phyloP scores from a whole-genome alignment of 2,329 filamentous ascomycete genomes.

The Botrytis elliptica region DNA sequence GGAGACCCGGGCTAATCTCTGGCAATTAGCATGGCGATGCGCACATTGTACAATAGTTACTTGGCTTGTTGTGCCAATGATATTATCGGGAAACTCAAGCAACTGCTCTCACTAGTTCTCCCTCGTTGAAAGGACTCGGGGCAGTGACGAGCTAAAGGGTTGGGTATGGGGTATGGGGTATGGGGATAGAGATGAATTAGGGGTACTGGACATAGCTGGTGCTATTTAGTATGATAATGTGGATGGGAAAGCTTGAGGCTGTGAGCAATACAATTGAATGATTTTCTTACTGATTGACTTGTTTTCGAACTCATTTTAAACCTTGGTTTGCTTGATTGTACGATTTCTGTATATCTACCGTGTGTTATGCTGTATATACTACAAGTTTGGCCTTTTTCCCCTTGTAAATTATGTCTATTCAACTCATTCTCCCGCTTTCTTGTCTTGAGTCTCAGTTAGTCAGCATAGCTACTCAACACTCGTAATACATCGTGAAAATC shows the following conservation, averaged over 20 bases:
- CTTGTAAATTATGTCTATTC: not conserved
- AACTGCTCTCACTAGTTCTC: not conserved
- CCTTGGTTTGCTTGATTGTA: fast-evolving
- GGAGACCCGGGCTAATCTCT: not conserved
- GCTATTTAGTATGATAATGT: not conserved
- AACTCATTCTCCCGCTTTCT: not conserved
- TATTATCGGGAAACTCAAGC: not conserved
- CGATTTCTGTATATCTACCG: not conserved
- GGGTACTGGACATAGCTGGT: not conserved
- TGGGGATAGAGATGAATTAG: not conserved
- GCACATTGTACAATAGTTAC: not conserved
- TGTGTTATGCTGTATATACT: not conserved
- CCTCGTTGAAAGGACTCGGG: not conserved
- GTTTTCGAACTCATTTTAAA: not conserved
- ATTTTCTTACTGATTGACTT: not conserved
- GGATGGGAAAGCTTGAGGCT: not conserved
- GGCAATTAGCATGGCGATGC: not conserved
- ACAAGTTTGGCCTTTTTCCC: no score
- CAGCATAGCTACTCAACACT: not conserved
- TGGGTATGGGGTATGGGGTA: not conserved
- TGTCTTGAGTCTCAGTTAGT: not conserved
- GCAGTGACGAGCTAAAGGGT: not conserved
- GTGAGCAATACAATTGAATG: not conserved
- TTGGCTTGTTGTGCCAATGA: not conserved
- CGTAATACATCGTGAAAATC: not conserved